A percentile compares a stretch with the other conserved stretches of the same genome.
These are phyloP conservation scores for Ophiostoma piceae DNA, from an alignment of 2,329 filamentous ascomycete genomes.

Conservation along the genomic window DNA sequence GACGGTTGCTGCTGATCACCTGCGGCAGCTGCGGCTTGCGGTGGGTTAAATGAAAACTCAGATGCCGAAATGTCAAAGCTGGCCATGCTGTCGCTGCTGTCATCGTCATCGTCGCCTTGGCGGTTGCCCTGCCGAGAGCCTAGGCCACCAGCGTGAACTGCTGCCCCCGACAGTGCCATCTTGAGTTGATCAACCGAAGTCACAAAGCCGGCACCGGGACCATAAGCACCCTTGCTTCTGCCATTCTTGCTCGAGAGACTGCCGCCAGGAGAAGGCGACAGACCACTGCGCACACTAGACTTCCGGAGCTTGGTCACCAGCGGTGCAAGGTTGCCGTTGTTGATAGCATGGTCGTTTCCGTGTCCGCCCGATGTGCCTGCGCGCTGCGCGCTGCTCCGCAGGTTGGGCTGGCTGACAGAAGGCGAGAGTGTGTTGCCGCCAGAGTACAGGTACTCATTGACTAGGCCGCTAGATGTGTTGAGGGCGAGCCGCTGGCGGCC, in stretches of 20 bases:
- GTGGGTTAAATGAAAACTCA: conserved; percentile 57
- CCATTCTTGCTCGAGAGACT: conserved; percentile 32
- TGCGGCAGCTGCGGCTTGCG: background rate
- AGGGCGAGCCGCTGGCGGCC: conserved; percentile 54
- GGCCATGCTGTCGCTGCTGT: conserved; percentile 62
- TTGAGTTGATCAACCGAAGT: conserved; percentile 61
- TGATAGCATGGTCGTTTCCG: background rate
- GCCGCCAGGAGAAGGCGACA: conserved; percentile 41
- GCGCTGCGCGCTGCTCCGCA: conserved; percentile 46
- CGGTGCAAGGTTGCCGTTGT: conserved; percentile 31
- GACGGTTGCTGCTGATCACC: conserved; percentile 12
- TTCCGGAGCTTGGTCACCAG: conserved; percentile 46
- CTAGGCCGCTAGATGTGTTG: conserved; percentile 23
- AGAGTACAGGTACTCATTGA: conserved; percentile 30
- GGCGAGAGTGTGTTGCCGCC: conserved; percentile 38
- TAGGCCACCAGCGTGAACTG: conserved; percentile 33
- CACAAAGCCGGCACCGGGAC: conserved; percentile 43
- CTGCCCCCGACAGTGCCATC: conserved; percentile 53
- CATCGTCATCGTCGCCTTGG: conserved; percentile 45
- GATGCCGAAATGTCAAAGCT: conserved; percentile 65
- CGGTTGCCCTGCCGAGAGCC: conserved; percentile 30
- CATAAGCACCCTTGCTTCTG: background rate
- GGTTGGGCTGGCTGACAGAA: conserved; percentile 46
- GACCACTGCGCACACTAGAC: conserved; percentile 48
- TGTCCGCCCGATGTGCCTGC: conserved; percentile 30